phyloP scores from a whole-genome alignment of 768 basidiomycete genomes.

The Boletus sp. region DNA sequence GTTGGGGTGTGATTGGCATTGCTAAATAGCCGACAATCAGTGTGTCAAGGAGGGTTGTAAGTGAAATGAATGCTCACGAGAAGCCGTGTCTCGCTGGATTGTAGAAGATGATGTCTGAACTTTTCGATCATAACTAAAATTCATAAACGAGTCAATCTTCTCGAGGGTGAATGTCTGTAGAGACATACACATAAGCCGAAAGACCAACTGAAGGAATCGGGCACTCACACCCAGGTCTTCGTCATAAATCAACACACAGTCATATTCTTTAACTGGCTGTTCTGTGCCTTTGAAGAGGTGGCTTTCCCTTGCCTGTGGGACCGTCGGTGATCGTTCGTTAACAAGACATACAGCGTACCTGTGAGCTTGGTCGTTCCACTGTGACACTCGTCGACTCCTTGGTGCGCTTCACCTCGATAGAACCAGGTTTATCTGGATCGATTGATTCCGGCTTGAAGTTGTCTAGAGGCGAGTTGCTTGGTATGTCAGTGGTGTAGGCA shows the following conservation, averaged over 20 bases:
- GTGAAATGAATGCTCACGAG: slow-evolving; percentile 19
- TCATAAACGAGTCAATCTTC: slow-evolving; percentile 65
- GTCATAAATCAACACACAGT: slow-evolving; percentile 80
- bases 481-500: neutral
- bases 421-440: slow-evolving; percentile 61
- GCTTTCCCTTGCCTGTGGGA: slow-evolving; percentile 46
- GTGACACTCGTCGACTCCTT: slow-evolving; percentile 50
- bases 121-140: slow-evolving; percentile 52
- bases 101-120: slow-evolving; percentile 25
- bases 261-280: slow-evolving; percentile 58
- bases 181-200: slow-evolving; percentile 7
- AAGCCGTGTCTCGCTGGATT: slow-evolving; percentile 12
- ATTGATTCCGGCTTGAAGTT: slow-evolving; percentile 74
- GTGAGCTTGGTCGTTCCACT: slow-evolving; percentile 63
- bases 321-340: neutral
- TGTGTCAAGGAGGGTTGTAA: neutral
- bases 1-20: slow-evolving; percentile 12
- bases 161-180: slow-evolving; percentile 66
- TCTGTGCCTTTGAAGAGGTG: slow-evolving; percentile 59
- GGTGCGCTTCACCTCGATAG: slow-evolving; percentile 56
- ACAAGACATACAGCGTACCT: slow-evolving; percentile 39
- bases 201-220: neutral
- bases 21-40: slow-evolving; percentile 14
- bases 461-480: slow-evolving; percentile 41
- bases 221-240: slow-evolving; percentile 62